A percentile compares a stretch with the other conserved stretches of the same genome.
phyloP scores from a whole-genome alignment of 139 green algal genomes.

The Diplosphaera chodatii region DNA sequence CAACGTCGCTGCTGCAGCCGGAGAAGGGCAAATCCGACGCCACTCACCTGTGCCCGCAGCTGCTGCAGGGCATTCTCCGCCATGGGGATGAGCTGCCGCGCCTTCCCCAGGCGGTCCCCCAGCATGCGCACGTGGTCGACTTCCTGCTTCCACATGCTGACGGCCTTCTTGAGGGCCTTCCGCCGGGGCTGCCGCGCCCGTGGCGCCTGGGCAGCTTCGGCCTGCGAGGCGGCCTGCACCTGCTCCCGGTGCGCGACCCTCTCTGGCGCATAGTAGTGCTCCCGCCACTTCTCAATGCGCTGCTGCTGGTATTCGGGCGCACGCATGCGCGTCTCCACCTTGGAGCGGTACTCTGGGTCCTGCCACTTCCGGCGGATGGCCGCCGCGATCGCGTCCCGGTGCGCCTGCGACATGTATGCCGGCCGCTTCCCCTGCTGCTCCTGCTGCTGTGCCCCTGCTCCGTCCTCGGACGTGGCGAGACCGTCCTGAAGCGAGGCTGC shows the following conservation, averaged over 20 bases:
- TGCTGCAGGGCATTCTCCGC: not conserved
- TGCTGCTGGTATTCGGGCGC: not conserved
- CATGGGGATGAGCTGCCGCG: not conserved
- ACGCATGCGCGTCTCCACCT: not conserved
- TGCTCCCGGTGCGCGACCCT: too few species aligned
- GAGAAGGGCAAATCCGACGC: too few species aligned
- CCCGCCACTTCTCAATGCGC: not conserved
- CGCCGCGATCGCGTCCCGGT: not conserved
- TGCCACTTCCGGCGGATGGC: not conserved
- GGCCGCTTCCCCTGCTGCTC: not conserved
- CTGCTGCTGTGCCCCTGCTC: too few species aligned
- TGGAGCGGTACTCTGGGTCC: slow-evolving; percentile 1
- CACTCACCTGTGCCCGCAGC: not conserved
- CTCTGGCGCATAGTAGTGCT: not conserved
- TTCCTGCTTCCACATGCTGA: too few species aligned
- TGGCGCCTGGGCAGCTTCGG: too few species aligned
- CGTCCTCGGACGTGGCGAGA: too few species aligned
- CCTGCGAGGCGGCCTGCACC: too few species aligned
- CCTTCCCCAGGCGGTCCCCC: not conserved
- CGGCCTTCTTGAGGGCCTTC: too few species aligned
- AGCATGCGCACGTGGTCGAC: not conserved
- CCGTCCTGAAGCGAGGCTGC: too few species aligned
- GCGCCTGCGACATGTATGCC: not conserved
- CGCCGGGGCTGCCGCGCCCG: too few species aligned
- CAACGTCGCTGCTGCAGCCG: too few species aligned